phyloP scores from a whole-genome alignment of 2,329 filamentous ascomycete genomes.

The Aureobasidium sp. region DNA sequence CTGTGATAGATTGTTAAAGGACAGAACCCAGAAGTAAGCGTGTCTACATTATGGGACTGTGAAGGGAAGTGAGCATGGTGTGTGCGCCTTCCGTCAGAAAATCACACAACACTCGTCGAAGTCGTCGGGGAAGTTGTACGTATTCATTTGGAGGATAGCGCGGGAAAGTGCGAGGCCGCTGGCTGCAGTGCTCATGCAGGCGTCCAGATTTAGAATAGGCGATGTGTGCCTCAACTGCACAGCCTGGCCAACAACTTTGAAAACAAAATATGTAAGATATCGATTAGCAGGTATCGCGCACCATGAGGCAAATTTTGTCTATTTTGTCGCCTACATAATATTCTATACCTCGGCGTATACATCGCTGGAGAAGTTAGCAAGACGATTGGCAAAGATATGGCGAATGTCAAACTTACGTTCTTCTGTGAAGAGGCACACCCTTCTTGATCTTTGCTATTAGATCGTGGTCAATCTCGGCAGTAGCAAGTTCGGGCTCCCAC shows the following conservation, averaged over 20 bases:
- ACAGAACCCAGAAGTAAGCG: not conserved
- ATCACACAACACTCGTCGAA: not conserved
- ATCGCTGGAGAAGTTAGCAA: constrained; percentile 13
- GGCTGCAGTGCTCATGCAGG: not conserved
- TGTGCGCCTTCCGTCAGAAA: not conserved
- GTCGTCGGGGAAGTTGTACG: not conserved
- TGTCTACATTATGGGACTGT: not conserved
- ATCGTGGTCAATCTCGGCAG: constrained; percentile 31
- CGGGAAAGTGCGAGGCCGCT: not conserved
- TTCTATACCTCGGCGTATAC: constrained; percentile 17
- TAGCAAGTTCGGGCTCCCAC: constrained; percentile 32
- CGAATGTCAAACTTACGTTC: constrained; percentile 23
- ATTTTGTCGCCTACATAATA: not conserved
- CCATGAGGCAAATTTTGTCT: not conserved
- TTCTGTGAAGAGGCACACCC: constrained; percentile 27
- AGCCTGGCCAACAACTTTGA: not conserved
- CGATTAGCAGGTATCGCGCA: not conserved
- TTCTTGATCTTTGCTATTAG: constrained; percentile 29
- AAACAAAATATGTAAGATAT: not conserved
- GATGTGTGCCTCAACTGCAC: not conserved
- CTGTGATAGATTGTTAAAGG: not conserved
- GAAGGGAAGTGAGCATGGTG: not conserved
- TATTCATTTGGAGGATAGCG: not conserved
- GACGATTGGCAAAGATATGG: not conserved
- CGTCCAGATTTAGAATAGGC: not conserved